Base-by-base conservation (phyloP, 768 basidiomycete genomes). In the Tremella fuciformis region DNA sequence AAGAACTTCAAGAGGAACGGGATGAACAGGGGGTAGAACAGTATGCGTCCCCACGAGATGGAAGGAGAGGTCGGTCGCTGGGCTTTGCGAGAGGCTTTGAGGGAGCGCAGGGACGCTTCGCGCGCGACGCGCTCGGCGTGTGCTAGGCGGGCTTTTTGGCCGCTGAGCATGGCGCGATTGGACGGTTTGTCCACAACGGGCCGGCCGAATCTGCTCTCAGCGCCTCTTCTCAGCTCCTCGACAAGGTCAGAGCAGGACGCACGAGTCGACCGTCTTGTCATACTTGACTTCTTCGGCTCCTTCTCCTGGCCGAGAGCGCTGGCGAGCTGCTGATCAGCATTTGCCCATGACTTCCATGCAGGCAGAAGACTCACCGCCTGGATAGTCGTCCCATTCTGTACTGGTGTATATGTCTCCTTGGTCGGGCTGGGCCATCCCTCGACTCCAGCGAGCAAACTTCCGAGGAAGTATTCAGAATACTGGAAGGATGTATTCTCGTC, bases 81-180 rank as follows among this genome's bases (percentile, higher is more conserved):
- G 83, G 51, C 16, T 15, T 46, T 46, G 7, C n/a, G n/a, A 18
- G 42, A 46, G 8, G 42, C 22, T 46, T 22, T 46, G 6, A n/a
- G 42, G 16, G n/a, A 63, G 83, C 83, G 50, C 88, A 58, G 38
- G 88, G 63, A 73, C 21, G 84, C 86, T 29, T 53, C 29, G 34
- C 53, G 62, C 26, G 55, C 55, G 25, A 24, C 26, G n/a, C 40
- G 29, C 83, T 70, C 39, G 84, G 60, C 67, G 84, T 82, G 11
- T 86, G 86, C 22, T 85, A 87, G 38, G n/a, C 42, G 42, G 86
- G 86, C 84, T 77, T 84, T 80, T 65, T 84, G 53, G 13, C 57
- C 52, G 8, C 48, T 37, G 13, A 61, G 53, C 2, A 72, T 86
- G 85, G 89, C 41, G 80, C 85, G 50, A 80, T 78, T 76, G 85